Evolutionary conservation across 2,329 filamentous ascomycete genomes (phyloP).

Genomic region (Arthrobotrys entomopaga): DNA sequence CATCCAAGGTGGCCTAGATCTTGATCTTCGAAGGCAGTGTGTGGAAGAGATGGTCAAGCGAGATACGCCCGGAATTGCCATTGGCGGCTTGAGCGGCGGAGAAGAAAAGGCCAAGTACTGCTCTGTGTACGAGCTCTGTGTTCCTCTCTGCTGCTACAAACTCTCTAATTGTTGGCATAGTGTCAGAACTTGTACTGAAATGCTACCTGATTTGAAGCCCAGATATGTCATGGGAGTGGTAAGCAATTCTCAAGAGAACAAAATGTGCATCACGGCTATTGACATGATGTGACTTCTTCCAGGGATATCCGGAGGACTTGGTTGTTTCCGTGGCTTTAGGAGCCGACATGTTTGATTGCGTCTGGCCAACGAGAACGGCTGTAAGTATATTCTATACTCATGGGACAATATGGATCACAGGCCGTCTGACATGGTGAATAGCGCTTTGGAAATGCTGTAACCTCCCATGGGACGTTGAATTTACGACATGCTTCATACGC

Average conservation of each 20-base stretch:
- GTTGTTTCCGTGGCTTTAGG: slow-evolving; percentile 92
- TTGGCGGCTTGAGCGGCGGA: slow-evolving; percentile 91
- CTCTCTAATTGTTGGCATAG: slow-evolving; percentile 68
- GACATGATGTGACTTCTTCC: not conserved
- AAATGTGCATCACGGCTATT: no score
- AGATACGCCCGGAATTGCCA: slow-evolving; percentile 94
- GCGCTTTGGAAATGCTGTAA: slow-evolving; percentile 94
- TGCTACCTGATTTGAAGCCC: slow-evolving; percentile 91
- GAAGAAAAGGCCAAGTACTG: slow-evolving; percentile 95
- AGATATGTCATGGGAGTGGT: slow-evolving; percentile 98
- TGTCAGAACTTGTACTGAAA: slow-evolving; percentile 74
- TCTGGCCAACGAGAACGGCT: slow-evolving; percentile 96
- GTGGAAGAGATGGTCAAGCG: slow-evolving; percentile 86
- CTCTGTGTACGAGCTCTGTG: slow-evolving; percentile 69
- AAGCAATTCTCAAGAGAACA: slow-evolving; percentile 58
- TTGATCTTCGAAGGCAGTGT: slow-evolving; percentile 85
- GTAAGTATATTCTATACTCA: slow-evolving; percentile 63
- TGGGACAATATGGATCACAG: not conserved
- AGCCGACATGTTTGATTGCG: slow-evolving; percentile 99
- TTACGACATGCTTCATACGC: slow-evolving; percentile 80
- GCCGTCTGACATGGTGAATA: slow-evolving; percentile 57
- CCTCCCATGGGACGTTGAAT: slow-evolving; percentile 81
- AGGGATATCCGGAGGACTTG: slow-evolving; percentile 93
- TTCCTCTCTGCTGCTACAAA: not conserved
- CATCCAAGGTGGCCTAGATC: slow-evolving; percentile 92